Conservation (phyloP, 2,329 filamentous ascomycete genomes). For the Ceratocystis variospora region DNA sequence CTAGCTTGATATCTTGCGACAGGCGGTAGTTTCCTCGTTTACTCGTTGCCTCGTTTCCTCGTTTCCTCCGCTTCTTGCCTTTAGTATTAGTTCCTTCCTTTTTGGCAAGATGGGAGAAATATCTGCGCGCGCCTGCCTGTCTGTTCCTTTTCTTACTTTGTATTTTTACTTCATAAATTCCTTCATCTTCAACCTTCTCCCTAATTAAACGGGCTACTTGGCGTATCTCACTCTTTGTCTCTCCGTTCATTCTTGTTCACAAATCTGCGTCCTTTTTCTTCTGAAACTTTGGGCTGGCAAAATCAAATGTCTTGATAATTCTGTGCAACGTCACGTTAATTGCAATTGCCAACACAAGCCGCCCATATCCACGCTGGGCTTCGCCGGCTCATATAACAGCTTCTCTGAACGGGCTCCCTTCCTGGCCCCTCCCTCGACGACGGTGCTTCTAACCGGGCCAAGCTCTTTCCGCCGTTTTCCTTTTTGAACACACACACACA, state of each 20-base stretch:
- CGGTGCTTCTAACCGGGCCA: neutral
- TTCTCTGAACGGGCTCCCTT: neutral
- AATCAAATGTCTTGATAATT: neutral
- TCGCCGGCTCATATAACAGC: neutral
- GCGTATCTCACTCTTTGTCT: neutral
- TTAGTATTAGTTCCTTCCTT: neutral
- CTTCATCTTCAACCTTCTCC: conserved; percentile 7
- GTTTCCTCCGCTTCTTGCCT: neutral
- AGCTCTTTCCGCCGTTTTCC: neutral
- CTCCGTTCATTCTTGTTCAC: neutral
- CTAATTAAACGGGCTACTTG: neutral
- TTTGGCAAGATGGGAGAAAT: neutral
- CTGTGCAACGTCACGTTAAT: conserved; percentile 1
- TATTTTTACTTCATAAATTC: neutral
- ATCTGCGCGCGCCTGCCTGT: neutral
- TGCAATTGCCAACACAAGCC: neutral
- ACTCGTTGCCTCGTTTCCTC: neutral
- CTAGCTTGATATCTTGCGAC: neutral
- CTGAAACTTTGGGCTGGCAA: neutral
- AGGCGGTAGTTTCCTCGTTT: neutral
- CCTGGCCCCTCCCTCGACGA: neutral
- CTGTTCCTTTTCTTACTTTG: neutral
- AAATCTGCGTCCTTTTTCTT: neutral
- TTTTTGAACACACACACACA: neutral
- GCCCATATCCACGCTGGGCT: neutral